Percentiles rank a stretch among this genome's conserved stretches.
phyloP scores from a whole-genome alignment of 352 stramenopile genomes.

The Peronospora destructor region DNA sequence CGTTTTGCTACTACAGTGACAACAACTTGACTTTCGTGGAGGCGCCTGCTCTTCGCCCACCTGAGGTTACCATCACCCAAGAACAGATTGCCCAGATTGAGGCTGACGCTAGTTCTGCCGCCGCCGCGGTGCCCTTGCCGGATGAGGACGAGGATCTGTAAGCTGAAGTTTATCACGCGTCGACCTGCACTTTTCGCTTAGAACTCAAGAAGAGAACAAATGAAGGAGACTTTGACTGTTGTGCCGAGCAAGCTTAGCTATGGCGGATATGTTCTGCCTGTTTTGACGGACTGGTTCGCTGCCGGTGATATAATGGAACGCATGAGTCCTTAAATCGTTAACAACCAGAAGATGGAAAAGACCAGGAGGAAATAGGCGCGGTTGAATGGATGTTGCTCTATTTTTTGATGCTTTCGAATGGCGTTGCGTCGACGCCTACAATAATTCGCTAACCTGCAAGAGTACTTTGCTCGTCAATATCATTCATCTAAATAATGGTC shows the following conservation, averaged over 20 bases:
- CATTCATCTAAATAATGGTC: not conserved
- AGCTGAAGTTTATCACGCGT: conserved; percentile 41
- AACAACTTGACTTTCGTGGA: conserved; percentile 98
- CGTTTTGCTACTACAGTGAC: conserved; percentile 54
- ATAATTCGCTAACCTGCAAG: too few species aligned
- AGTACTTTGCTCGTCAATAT: conserved; percentile 2
- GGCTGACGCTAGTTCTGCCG: conserved; percentile 85
- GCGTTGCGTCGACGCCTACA: not conserved
- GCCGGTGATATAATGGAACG: conserved; percentile 28
- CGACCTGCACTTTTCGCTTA: conserved; percentile 31
- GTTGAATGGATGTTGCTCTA: conserved; percentile 45
- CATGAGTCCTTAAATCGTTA: conserved; percentile 16
- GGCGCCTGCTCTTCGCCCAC: conserved; percentile 92
- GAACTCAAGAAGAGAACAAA: conserved; percentile 26
- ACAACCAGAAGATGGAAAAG: conserved; percentile 31
- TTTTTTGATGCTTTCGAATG: conserved; percentile 30
- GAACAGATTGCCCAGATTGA: conserved; percentile 91
- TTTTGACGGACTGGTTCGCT: conserved; percentile 30
- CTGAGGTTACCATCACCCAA: conserved; percentile 94
- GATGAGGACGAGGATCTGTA: conserved; percentile 98
- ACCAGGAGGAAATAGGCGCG: conserved; percentile 30
- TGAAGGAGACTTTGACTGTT: conserved; percentile 14
- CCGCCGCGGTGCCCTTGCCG: conserved; percentile 89
- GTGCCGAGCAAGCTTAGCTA: conserved; percentile 4
- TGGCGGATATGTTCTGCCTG: conserved; percentile 4